Conservation (phyloP, 495 filamentous ascomycete genomes). For the Aspergillus sparsus region DNA sequence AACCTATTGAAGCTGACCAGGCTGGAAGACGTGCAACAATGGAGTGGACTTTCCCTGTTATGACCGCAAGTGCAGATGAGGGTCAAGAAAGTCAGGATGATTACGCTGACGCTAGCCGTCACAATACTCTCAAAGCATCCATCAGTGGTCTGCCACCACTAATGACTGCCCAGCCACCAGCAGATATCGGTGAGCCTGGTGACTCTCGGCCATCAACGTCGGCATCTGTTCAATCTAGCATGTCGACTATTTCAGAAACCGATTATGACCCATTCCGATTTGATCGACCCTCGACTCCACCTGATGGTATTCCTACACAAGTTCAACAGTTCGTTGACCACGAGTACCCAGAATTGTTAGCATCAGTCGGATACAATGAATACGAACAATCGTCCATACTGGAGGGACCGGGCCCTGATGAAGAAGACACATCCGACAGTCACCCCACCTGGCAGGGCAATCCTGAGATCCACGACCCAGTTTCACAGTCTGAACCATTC, state of each 20-base stretch:
- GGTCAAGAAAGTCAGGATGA: conserved; percentile 18
- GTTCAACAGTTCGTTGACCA: conserved; percentile 27
- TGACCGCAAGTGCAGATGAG: conserved; percentile 29
- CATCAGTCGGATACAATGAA: conserved; percentile 24
- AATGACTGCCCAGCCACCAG: conserved; percentile 17
- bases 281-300: conserved; percentile 39
- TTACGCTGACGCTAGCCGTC: conserved; percentile 25
- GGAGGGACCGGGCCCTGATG: conserved; percentile 48
- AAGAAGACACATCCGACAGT: conserved; percentile 27
- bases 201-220: conserved; percentile 47
- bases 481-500: conserved; percentile 10
- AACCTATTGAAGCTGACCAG: conserved; percentile 9
- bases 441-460: conserved; percentile 27
- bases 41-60: conserved; percentile 52
- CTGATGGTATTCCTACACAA: conserved; percentile 16
- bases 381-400: conserved; percentile 29
- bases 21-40: conserved; percentile 26
- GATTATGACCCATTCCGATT: conserved; percentile 52
- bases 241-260: conserved; percentile 35
- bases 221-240: conserved; percentile 35
- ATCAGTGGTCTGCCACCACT: conserved; percentile 25
- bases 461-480: background rate
- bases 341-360: conserved; percentile 30
- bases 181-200: conserved; percentile 27
- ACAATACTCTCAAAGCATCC: conserved; percentile 43